These are phyloP conservation scores for Raphanus hybrid DNA, from an alignment of 441 rosid genomes.

Conservation along the genomic window DNA sequence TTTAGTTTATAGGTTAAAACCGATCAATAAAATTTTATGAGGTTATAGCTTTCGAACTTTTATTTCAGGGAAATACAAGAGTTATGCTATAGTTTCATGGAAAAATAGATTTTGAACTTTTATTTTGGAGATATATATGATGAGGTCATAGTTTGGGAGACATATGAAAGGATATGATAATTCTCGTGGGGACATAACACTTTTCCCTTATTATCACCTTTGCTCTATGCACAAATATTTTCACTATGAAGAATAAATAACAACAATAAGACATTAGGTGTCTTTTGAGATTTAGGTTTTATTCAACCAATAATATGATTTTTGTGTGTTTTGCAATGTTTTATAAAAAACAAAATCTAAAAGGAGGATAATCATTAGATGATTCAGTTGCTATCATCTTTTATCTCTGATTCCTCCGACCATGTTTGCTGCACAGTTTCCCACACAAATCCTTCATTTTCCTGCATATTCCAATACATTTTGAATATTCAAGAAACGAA, in stretches of 20 bases:
- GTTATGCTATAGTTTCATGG: too few relatives aligned
- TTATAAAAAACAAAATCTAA: not conserved
- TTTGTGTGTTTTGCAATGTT: slow-evolving; percentile 1
- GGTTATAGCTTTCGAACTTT: too few relatives aligned
- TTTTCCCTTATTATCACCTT: not conserved
- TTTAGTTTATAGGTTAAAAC: too few relatives aligned
- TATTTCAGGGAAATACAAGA: too few relatives aligned
- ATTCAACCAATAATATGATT: not conserved
- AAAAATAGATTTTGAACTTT: too few relatives aligned
- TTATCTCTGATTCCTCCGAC: slow-evolving; percentile 54
- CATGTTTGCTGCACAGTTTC: slow-evolving; percentile 69
- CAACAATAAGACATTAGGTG: not conserved
- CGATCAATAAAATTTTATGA: too few relatives aligned
- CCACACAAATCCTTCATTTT: slow-evolving; percentile 42
- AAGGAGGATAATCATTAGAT: slow-evolving; percentile 23
- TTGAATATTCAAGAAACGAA: not conserved
- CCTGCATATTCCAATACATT: slow-evolving; percentile 38
- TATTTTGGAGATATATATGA: too few relatives aligned
- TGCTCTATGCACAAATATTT: not conserved
- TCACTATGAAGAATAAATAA: not conserved
- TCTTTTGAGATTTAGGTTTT: not conserved
- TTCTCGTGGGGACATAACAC: too few relatives aligned
- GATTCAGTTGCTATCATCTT: slow-evolving; percentile 52
- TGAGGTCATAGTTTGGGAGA: too few relatives aligned
- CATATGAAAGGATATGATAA: too few relatives aligned